A percentile compares a stretch with the other conserved stretches of the same genome.
phyloP scores from a whole-genome alignment of 805 yeast species.

The Kuraishia floccosa region DNA sequence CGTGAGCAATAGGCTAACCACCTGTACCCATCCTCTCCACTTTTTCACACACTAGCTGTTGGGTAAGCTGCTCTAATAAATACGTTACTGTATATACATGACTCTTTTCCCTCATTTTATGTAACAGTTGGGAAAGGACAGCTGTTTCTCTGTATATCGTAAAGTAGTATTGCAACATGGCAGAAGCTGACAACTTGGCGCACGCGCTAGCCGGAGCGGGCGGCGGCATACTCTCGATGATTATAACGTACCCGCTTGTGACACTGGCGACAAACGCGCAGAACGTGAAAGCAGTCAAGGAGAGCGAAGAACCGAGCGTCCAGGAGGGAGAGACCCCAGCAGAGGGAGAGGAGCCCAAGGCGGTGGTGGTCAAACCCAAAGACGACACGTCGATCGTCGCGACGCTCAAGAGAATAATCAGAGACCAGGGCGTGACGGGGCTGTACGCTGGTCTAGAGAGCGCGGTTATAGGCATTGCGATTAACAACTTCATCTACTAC shows the following conservation, averaged over 20 bases:
- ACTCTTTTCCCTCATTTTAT: not conserved
- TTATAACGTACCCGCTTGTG: constrained; percentile 82
- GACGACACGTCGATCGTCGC: not conserved
- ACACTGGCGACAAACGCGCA: constrained; percentile 85
- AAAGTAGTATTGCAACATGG: constrained; percentile 13
- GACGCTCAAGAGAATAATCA: constrained; percentile 32
- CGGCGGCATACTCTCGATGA: constrained; percentile 83
- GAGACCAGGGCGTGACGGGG: constrained; percentile 53
- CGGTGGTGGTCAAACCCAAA: constrained; percentile 1
- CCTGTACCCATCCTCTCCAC: no score
- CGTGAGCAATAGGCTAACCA: no score
- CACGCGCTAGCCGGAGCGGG: constrained; percentile 95
- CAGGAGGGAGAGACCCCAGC: constrained; percentile 3
- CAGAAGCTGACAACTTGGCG: constrained; percentile 41
- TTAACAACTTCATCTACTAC: constrained; percentile 83
- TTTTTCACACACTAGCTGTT: no score
- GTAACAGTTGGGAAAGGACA: not conserved
- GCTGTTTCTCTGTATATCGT: not conserved
- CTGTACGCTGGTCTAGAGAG: constrained; percentile 81
- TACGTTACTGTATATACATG: no score
- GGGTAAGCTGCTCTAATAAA: no score
- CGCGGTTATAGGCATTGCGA: constrained; percentile 75
- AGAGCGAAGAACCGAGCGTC: not conserved
- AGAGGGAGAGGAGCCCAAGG: constrained; percentile 3
- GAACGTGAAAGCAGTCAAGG: constrained; percentile 23